Evolutionary conservation across 495 filamentous ascomycete species (phyloP).

Genomic region (Massariosphaeria phaeospora): DNA sequence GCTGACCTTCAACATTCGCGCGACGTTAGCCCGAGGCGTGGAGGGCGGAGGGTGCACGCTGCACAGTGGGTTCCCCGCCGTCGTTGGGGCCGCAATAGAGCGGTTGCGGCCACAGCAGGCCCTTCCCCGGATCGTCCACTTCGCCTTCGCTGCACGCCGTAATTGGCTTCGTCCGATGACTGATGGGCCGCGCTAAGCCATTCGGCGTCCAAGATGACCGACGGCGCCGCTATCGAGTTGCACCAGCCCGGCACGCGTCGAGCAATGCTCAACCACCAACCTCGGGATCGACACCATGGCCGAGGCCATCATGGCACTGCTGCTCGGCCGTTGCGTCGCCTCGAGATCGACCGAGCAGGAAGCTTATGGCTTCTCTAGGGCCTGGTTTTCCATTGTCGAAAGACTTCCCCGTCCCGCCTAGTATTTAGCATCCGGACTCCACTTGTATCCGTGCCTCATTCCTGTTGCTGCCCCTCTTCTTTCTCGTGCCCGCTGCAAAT

Average conservation of each 20-base stretch:
- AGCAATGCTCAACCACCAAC: constrained; percentile 1
- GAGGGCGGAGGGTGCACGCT: too few species aligned
- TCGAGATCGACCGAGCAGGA: constrained; percentile 29
- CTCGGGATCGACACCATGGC: constrained; percentile 11
- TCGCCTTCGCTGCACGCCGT: neutral
- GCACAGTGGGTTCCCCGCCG: constrained; percentile 19
- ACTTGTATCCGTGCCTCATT: constrained; percentile 9
- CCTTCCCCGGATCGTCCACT: constrained; percentile 7
- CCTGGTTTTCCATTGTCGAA: neutral
- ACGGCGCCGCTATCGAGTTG: neutral
- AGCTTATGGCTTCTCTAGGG: constrained; percentile 11
- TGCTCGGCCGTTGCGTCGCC: constrained; percentile 23
- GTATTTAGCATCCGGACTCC: constrained; percentile 9
- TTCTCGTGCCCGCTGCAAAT: neutral
- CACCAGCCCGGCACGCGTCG: neutral
- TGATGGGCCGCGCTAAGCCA: neutral
- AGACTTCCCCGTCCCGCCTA: neutral
- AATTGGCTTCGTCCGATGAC: constrained; percentile 1
- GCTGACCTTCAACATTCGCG: constrained; percentile 1
- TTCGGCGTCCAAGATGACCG: neutral
- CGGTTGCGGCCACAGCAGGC: neutral
- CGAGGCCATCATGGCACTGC: constrained; percentile 9
- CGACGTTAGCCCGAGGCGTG: constrained; percentile 4
- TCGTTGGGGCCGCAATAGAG: neutral
- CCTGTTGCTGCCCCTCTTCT: neutral